phyloP scores from a whole-genome alignment of 768 basidiomycete genomes.

The Phylloporus sp. region DNA sequence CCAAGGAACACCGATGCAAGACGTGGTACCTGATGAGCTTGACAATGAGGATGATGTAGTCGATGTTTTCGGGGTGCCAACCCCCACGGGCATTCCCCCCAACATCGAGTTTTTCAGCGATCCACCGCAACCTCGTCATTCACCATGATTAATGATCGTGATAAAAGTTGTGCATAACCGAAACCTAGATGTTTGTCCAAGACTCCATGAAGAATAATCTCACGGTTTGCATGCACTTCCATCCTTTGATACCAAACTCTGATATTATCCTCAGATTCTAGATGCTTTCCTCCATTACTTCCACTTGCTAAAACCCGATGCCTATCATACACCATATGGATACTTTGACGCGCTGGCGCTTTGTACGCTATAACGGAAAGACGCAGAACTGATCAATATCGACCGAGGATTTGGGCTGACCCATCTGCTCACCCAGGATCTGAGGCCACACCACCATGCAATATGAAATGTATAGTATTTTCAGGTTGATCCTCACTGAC shows the following conservation, averaged over 20 bases:
- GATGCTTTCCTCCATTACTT: constrained; percentile 4
- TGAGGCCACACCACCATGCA: not conserved
- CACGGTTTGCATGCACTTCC: constrained; percentile 10
- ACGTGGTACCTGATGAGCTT: not conserved
- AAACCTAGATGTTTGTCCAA: not conserved
- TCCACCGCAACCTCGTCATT: not conserved
- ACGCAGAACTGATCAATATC: not conserved
- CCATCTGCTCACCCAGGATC: not conserved
- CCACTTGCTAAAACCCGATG: not conserved
- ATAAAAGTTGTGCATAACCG: not conserved
- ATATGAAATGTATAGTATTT: constrained; percentile 3
- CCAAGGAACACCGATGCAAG: constrained; percentile 4
- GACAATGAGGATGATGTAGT: constrained; percentile 1
- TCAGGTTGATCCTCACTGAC: constrained; percentile 7
- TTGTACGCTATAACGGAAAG: constrained; percentile 22
- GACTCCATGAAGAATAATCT: not conserved
- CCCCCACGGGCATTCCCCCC: not conserved
- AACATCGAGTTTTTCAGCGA: constrained; percentile 14
- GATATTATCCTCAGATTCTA: constrained; percentile 1
- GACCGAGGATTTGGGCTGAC: not conserved
- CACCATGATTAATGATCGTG: not conserved
- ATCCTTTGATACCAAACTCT: not conserved
- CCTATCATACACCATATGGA: not conserved
- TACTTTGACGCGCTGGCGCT: constrained; percentile 12
- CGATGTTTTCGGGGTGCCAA: constrained; percentile 12